Conservation (phyloP, 2,329 filamentous ascomycete species). For the Eurotiales sp. region DNA sequence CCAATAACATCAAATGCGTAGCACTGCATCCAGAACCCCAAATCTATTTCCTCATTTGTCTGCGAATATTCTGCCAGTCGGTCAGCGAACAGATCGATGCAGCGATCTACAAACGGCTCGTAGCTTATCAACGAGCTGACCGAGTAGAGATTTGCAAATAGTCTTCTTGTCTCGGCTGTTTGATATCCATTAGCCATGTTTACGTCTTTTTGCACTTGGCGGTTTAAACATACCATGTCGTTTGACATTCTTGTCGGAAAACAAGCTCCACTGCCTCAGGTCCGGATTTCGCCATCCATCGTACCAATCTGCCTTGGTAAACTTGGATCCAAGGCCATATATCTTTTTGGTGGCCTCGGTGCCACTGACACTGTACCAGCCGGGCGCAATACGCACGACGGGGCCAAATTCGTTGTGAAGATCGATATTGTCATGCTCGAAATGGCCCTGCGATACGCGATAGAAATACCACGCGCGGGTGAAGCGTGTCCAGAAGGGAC, state of each 20-base stretch:
- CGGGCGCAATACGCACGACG: slow-evolving; percentile 17
- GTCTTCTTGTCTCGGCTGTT: slow-evolving; percentile 32
- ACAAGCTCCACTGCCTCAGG: slow-evolving; percentile 29
- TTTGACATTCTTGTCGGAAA: slow-evolving; percentile 31
- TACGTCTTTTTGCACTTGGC: not conserved
- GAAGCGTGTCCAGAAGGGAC: slow-evolving; percentile 44
- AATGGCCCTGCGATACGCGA: slow-evolving; percentile 32
- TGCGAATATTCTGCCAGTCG: slow-evolving; percentile 38
- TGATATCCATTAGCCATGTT: not conserved
- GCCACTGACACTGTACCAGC: slow-evolving; percentile 15
- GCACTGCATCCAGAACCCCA: slow-evolving; percentile 36
- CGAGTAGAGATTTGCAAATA: slow-evolving; percentile 45
- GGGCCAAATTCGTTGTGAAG: slow-evolving; percentile 36
- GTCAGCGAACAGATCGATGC: slow-evolving; percentile 39
- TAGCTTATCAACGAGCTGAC: slow-evolving; percentile 49
- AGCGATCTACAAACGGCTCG: slow-evolving; percentile 49
- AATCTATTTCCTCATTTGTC: slow-evolving; percentile 29
- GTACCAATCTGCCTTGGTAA: slow-evolving; percentile 19
- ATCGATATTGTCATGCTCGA: slow-evolving; percentile 37
- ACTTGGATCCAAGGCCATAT: slow-evolving; percentile 17
- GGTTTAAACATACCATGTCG: slow-evolving; percentile 30
- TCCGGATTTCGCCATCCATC: slow-evolving; percentile 17
- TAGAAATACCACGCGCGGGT: slow-evolving; percentile 44
- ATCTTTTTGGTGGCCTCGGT: slow-evolving; percentile 15
- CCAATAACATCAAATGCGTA: slow-evolving; percentile 47